Evolutionary conservation across 129 eudicot species (phyloP), one percentile per base, ranked within the genome.

Genomic region (Lactuca saligna): DNA sequence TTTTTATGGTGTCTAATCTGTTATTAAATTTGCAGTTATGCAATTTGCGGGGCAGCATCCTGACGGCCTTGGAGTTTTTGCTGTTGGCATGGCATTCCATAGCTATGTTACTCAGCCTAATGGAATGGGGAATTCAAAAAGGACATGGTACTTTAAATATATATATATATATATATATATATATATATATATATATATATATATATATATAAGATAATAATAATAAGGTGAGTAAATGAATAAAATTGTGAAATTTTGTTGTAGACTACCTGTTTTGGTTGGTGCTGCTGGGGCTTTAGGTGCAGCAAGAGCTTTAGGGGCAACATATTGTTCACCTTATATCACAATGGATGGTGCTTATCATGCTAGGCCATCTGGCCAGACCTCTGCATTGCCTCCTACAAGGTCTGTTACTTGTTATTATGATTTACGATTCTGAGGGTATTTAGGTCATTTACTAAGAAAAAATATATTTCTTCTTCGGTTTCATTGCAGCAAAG

Each of bases 71-170:
- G 96, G 97, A 70, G 94, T 92, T 78, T 97, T 97, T 53, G 97
- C 99, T 80, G 97, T 94, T 74, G 99, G 99, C 75, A 90, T 94
- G 99, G 99, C 99, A 17, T 89, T 89, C 66, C 99, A 97, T 66
- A 97, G 99, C 76, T 94, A 94, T 83, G 99, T 94, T 82, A 85
- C 69, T 72, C 88, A 89, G 51, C 96, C 96, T 6, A 88, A 87
- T 65, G 98, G 98, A 70, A 64, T 75, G 65, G 99, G 97, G 71
- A 94, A 79, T 76, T 94, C 99, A 70, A 96, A 94, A 83, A 94
- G 90, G 99, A 94, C 99, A 41, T 94, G 99, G 99, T 94, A 83
- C 60, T 13, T n/a, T n/a, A n/a, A n/a, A n/a, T n/a, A n/a, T n/a
- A n/a, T n/a, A n/a, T n/a, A n/a, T n/a, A n/a, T n/a, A n/a, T n/a